Base-by-base conservation (phyloP, 306 rosid genomes). In the Comarum palustre region DNA sequence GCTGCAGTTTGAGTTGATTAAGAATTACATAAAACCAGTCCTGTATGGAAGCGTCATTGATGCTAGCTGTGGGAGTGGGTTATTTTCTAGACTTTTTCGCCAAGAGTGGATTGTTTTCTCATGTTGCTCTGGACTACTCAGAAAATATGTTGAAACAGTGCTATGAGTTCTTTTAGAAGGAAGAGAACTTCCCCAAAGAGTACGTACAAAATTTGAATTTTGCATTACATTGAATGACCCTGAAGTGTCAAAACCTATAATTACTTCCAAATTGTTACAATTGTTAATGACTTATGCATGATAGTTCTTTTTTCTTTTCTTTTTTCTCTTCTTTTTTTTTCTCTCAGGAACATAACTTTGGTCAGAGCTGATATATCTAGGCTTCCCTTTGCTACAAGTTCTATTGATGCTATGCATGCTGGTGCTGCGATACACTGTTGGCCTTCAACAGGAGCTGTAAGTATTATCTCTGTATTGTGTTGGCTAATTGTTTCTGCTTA, bases 351-450 rank as follows among this genome's bases (percentile, higher is more conserved):
- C 76, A 76, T 89, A 69, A 68, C 73, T 74, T 84, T 94, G 84
- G 90, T 94, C 70, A 89, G 96, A 78, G 98, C 97, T 71, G 97
- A 94, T 78, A 91, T 94, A 48, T 77, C 97, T 59, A 85, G 97
- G 82, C 97, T 89, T 74, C 98, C 98, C 20, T 94, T 94, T 72
- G 90, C 82, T 73, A 86, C 98, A 61, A 78, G 89, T 80, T 94
- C 97, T 74, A 50, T 94, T 60, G 97, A 94, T 78, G 96, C 96
- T 22, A 87, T 94, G 80, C 98, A 91, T 74, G 96, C 97, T 46
- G 98, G 98, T 45, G 97, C 98, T 52, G 98, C 97, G 78, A 36
- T 94, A 47, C 97, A 94, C 63, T 94, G 98, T 77, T 89, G 98
- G 98, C 98, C 97, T 82, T 91, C 97, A 55, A 86, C 81, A 66